Conservation (phyloP, 306 rosid species). For the Cucurbita moschata region DNA sequence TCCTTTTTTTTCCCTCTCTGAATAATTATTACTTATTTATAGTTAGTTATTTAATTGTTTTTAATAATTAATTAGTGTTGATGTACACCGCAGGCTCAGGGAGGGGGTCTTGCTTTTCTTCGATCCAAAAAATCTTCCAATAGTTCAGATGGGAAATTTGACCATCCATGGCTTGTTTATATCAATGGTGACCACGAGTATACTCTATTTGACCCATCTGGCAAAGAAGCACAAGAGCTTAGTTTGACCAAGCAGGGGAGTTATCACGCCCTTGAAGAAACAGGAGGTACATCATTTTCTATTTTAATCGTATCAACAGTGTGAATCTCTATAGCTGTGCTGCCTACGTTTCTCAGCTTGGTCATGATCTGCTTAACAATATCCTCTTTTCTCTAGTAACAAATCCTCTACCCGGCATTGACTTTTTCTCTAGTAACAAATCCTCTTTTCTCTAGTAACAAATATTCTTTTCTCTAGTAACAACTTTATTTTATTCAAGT, state of each 20-base stretch:
- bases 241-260: constrained; percentile 22
- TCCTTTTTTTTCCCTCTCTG: not conserved
- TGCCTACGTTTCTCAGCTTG: not conserved
- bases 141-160: constrained; percentile 23
- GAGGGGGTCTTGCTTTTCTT: constrained; percentile 71
- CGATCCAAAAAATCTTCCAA: constrained; percentile 20
- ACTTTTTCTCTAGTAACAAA: not conserved
- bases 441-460: not conserved
- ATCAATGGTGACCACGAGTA: constrained; percentile 69
- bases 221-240: constrained; percentile 28
- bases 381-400: not conserved
- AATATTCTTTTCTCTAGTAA: not conserved
- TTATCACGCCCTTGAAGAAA: constrained; percentile 35
- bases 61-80: not conserved
- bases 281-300: constrained; percentile 35
- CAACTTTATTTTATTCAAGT: not conserved
- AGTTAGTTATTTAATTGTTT: not conserved
- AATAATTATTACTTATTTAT: not conserved
- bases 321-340: not conserved
- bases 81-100: constrained; percentile 42
- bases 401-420: not conserved
- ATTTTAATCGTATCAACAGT: not conserved
- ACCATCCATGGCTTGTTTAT: constrained; percentile 37
- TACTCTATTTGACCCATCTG: constrained; percentile 51
- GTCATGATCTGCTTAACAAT: not conserved